Evolutionary conservation across 192 early-diverging fungal species (phyloP).

Genomic region (Coemansia erecta): DNA sequence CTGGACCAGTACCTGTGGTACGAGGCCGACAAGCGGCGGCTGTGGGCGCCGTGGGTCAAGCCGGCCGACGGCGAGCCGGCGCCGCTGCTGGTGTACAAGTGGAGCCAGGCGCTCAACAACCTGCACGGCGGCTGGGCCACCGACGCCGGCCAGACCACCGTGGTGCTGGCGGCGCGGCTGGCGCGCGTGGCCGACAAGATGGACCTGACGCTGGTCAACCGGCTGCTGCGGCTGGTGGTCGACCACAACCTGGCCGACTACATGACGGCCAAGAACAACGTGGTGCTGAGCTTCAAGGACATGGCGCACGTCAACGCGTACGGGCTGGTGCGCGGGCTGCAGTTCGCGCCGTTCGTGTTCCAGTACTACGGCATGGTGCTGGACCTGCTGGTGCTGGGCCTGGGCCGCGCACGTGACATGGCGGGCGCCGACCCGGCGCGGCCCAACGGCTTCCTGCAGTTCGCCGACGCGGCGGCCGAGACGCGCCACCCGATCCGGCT

Average conservation of each 20-base stretch:
- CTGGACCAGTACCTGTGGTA: constrained; percentile 99
- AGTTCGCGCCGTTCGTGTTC: constrained; percentile 97
- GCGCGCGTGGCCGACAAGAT: constrained; percentile 96
- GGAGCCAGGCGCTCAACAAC: constrained; percentile 98
- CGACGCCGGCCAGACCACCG: constrained; percentile 84
- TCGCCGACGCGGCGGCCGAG: constrained; percentile 86
- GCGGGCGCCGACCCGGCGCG: constrained; percentile 82
- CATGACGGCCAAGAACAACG: constrained; percentile 99
- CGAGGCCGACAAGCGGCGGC: constrained; percentile 93
- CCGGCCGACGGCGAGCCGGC: constrained; percentile 96
- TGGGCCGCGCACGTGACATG: constrained; percentile 94
- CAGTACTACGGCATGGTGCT: constrained; percentile 98
- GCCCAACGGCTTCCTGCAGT: constrained; percentile 98
- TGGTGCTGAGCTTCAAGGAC: constrained; percentile 96
- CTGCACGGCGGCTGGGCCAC: constrained; percentile 95
- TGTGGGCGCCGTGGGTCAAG: constrained; percentile 99
- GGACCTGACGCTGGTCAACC: constrained; percentile 92
- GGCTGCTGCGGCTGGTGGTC: constrained; percentile 89
- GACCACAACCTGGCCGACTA: constrained; percentile 99
- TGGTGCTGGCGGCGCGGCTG: constrained; percentile 94
- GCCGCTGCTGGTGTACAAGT: constrained; percentile 96
- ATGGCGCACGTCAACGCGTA: constrained; percentile 99
- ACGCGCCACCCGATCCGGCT: constrained; percentile 94
- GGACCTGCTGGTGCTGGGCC: constrained; percentile 90
- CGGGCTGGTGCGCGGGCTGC: constrained; percentile 95